Percentiles rank a stretch among this genome's conserved stretches.
Conservation (phyloP, 129 eudicot species). For the Flaveria bidentis region DNA sequence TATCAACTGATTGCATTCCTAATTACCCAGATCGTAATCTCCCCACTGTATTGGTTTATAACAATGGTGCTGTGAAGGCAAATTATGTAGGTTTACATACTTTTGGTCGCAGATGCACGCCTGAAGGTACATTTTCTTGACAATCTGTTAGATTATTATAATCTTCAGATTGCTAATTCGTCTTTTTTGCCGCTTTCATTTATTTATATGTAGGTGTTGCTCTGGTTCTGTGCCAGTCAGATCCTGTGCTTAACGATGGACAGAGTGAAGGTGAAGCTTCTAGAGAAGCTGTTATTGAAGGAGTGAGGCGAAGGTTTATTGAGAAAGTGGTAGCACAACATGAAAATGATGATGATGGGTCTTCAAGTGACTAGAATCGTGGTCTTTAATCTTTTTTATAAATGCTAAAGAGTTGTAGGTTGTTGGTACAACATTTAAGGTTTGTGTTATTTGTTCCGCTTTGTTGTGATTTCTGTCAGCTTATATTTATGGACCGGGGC, state of each 20-base stretch:
- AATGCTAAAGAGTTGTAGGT: slow-evolving; percentile 4
- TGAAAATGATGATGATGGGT: slow-evolving; percentile 85
- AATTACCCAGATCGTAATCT: slow-evolving; percentile 92
- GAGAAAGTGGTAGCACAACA: slow-evolving; percentile 76
- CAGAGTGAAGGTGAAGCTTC: slow-evolving; percentile 69
- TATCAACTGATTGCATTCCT: slow-evolving; percentile 96
- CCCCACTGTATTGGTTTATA: slow-evolving; percentile 90
- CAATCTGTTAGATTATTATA: neutral
- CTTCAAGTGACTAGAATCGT: slow-evolving; percentile 63
- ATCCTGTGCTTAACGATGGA: slow-evolving; percentile 88
- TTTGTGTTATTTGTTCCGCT: neutral
- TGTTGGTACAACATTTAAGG: neutral
- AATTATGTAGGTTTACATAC: slow-evolving; percentile 71
- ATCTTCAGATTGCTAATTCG: neutral
- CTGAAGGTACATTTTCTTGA: slow-evolving; percentile 67
- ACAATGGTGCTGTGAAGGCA: slow-evolving; percentile 86
- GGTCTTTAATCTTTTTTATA: neutral
- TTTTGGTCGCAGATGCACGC: slow-evolving; percentile 91
- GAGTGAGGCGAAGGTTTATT: slow-evolving; percentile 73
- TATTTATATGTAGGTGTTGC: slow-evolving; percentile 64
- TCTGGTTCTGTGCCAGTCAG: slow-evolving; percentile 71
- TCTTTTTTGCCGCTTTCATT: neutral
- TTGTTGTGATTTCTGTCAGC: neutral
- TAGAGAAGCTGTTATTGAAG: slow-evolving; percentile 69
- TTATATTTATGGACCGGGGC: neutral